Percentiles rank a stretch among this genome's conserved stretches.
Evolutionary conservation across 257 asterid species (phyloP).

Genomic region (Handroanthus guayacan): DNA sequence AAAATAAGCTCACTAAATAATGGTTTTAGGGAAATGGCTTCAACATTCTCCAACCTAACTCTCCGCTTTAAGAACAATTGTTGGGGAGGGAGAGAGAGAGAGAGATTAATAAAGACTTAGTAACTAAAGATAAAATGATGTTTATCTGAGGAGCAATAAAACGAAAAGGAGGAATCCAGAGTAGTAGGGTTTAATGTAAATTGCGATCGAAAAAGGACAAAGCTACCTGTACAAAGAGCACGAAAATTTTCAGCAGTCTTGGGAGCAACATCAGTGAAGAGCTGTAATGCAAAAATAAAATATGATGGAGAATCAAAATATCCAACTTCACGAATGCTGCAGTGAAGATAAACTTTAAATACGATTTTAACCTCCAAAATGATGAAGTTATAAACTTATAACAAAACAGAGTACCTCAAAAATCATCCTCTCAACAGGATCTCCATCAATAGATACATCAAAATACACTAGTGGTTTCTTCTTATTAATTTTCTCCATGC

Average conservation of each 20-base stretch:
- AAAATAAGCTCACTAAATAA: background rate
- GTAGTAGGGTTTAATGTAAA: background rate
- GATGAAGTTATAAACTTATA: background rate
- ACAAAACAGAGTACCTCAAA: conserved; percentile 63
- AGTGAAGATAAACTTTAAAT: background rate
- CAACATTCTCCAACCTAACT: background rate
- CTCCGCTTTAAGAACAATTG: background rate
- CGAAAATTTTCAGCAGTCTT: conserved; percentile 76
- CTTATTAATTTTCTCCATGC: conserved; percentile 49
- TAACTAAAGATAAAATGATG: background rate
- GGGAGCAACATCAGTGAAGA: conserved; percentile 68
- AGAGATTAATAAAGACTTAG: background rate
- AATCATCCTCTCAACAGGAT: conserved; percentile 70
- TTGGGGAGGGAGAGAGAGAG: too few species aligned
- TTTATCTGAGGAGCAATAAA: background rate
- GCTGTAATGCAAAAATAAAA: conserved; percentile 50
- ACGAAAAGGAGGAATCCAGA: background rate
- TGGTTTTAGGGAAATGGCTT: background rate
- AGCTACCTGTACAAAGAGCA: conserved; percentile 79
- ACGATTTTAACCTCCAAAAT: background rate
- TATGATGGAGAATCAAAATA: background rate
- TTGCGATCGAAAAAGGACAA: background rate
- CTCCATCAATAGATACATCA: conserved; percentile 79
- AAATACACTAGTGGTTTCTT: conserved; percentile 63
- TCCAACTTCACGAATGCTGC: background rate